A percentile compares a stretch with the other conserved stretches of the same genome.
Evolutionary conservation across 2,329 filamentous ascomycete species (phyloP).

Genomic region (Zasmidium cellare): DNA sequence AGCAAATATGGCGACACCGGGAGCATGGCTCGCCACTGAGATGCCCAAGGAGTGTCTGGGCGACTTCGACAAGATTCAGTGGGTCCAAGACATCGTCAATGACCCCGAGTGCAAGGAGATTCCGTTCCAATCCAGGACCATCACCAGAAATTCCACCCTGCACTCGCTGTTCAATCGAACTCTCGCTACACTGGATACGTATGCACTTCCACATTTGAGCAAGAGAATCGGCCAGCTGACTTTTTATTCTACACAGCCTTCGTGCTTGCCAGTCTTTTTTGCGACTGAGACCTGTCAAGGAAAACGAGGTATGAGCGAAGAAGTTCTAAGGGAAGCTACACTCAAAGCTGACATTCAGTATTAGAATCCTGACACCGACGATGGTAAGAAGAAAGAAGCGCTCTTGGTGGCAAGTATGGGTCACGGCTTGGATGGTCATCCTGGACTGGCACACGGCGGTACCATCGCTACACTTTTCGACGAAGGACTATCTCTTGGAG

Average conservation of each 20-base stretch:
- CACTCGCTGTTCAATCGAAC: slow-evolving; percentile 11
- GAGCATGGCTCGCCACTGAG: slow-evolving; percentile 13
- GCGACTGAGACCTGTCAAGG: not conserved
- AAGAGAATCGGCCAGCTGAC: not conserved
- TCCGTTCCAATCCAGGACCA: slow-evolving; percentile 8
- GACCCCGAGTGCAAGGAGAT: slow-evolving; percentile 10
- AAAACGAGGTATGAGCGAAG: not conserved
- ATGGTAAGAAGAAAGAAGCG: slow-evolving; percentile 11
- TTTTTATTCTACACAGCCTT: not conserved
- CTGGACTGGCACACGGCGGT: slow-evolving; percentile 11
- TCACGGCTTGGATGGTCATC: slow-evolving; percentile 10
- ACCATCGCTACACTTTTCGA: slow-evolving; percentile 16
- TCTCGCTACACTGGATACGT: slow-evolving; percentile 12
- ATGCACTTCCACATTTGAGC: not conserved
- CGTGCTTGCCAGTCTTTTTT: slow-evolving; percentile 12
- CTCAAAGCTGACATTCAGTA: too few relatives aligned
- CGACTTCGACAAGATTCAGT: slow-evolving; percentile 10
- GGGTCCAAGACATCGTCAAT: slow-evolving; percentile 8
- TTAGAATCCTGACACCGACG: slow-evolving; percentile 2
- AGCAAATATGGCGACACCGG: slow-evolving; percentile 2
- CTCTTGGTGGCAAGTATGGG: slow-evolving; percentile 12
- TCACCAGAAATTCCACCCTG: slow-evolving; percentile 11
- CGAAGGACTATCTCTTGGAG: slow-evolving; percentile 7
- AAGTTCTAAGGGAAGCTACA: too few relatives aligned
- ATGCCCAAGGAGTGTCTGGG: slow-evolving; percentile 13